Conservation (phyloP, 2,329 filamentous ascomycete genomes). For the Ophiobolus disseminans region DNA sequence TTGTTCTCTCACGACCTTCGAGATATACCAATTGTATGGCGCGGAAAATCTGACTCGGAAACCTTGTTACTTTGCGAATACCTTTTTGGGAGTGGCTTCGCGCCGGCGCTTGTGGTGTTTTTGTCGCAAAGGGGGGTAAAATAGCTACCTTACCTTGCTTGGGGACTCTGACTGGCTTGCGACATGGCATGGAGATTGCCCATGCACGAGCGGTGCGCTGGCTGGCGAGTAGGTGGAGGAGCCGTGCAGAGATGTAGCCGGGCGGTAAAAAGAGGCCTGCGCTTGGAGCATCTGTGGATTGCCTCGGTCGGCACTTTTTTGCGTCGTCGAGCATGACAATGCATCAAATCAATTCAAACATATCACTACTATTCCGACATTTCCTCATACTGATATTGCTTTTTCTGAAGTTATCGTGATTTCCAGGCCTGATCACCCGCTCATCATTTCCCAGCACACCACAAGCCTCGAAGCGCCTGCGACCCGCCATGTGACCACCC, state of each 20-base stretch:
- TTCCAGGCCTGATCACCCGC: no score
- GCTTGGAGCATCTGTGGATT: not conserved
- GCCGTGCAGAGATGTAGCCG: constrained; percentile 1
- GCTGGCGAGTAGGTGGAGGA: constrained; percentile 6
- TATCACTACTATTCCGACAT: not conserved
- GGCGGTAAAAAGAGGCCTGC: constrained; percentile 9
- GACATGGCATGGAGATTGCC: constrained; percentile 1
- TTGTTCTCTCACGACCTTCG: constrained; percentile 34
- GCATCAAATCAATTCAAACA: not conserved
- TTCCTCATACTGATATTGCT: not conserved
- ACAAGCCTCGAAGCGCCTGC: constrained; percentile 4
- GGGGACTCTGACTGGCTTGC: not conserved
- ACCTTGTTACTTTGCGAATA: constrained; percentile 34
- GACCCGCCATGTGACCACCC: constrained; percentile 9
- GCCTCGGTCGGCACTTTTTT: no score
- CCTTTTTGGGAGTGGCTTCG: constrained; percentile 26
- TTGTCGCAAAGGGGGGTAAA: constrained; percentile 17
- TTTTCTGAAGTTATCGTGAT: no score
- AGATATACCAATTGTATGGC: constrained; percentile 29
- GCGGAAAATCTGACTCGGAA: constrained; percentile 29
- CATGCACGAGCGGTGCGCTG: constrained; percentile 4
- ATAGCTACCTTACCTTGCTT: constrained; percentile 9
- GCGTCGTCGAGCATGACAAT: not conserved
- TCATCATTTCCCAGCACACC: no score
- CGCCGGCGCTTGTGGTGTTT: constrained; percentile 32